Base-by-base conservation (phyloP, 2,329 filamentous ascomycete genomes). In the Helicocarpus griseus region DNA sequence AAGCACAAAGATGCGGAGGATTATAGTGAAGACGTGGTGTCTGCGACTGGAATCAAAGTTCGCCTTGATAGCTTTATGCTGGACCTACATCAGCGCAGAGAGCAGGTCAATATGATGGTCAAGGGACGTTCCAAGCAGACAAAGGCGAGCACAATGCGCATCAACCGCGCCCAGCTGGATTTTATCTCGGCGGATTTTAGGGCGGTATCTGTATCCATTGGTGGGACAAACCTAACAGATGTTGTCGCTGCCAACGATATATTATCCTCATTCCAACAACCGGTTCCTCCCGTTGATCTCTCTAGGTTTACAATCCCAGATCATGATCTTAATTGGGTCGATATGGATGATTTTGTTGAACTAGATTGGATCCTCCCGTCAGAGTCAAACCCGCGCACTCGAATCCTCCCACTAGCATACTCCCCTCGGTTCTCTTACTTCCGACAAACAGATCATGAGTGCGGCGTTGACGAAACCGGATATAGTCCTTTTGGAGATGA, bases 301-400 rank as follows among this genome's bases (percentile, higher is more conserved):
- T 95, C 90, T 0, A 85, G 86, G 49, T 98, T 98, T 65, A 91
- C 85, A 0, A 98, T 98, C 47, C 91, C 93, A 0, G 93, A 98
- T 65, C 87, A 94, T 50, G 93, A 98, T 63, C 83, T 89, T 59
- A 89, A 85, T 51, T 98, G 93, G 93, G 90, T 98, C 56, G 93
- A 98, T 63, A 97, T 98, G 89, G 93, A 98, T 64, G 93, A 98
- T 65, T 98, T 98, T 69, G 90, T 98, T 28, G 93, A 98, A 67
- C 74, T 98, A 21, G 94, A 96, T 65, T 97, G 91, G 91, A 90
- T 95, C 50, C 71, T 96, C 22, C 91, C 91, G 0, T 86, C 88
- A 13, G 88, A 95, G 63, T 82, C 86, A 29, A 94, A 95, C 58
- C 90, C 91, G 0, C 86, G 94, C 58, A 97, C 91, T 0, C 90